These are phyloP conservation scores for Bolboschoenoplectus hybrid DNA, from an alignment of 202 grass and related monocot genomes.

Conservation along the genomic window DNA sequence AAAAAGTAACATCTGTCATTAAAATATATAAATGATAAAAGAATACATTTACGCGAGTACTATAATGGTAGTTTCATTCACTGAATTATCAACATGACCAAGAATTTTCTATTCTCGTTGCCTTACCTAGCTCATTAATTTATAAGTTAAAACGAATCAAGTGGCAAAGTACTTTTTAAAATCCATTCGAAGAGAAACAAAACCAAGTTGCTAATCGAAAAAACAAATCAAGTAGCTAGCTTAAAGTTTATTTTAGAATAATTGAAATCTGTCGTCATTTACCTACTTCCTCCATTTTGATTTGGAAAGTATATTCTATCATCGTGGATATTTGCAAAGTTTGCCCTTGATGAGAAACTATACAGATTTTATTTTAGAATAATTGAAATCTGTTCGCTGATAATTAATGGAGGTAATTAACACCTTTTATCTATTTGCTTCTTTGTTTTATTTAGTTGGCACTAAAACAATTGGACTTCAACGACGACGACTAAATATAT, in stretches of 20 bases:
- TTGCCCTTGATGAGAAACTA: not conserved
- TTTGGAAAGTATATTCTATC: not conserved
- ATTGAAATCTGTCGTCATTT: not conserved
- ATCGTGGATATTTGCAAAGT: not conserved
- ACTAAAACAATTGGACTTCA: no score
- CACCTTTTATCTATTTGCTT: no score
- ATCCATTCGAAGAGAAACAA: not conserved
- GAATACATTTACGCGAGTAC: not conserved
- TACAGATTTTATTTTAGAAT: no score
- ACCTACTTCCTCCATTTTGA: not conserved
- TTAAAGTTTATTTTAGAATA: conserved; percentile 15
- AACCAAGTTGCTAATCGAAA: conserved; percentile 1
- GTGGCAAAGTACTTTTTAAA: not conserved
- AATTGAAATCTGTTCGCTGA: no score
- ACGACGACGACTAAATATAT: no score
- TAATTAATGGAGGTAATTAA: no score
- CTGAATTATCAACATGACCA: not conserved
- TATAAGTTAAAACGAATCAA: not conserved
- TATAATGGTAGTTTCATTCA: not conserved
- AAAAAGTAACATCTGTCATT: not conserved
- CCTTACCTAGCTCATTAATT: not conserved
- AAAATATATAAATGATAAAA: not conserved
- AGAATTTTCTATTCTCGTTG: not conserved
- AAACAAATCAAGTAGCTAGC: not conserved
- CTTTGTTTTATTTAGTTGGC: not conserved